Evolutionary conservation across 495 filamentous ascomycete species (phyloP).

Genomic region (Penicillium argentinense): DNA sequence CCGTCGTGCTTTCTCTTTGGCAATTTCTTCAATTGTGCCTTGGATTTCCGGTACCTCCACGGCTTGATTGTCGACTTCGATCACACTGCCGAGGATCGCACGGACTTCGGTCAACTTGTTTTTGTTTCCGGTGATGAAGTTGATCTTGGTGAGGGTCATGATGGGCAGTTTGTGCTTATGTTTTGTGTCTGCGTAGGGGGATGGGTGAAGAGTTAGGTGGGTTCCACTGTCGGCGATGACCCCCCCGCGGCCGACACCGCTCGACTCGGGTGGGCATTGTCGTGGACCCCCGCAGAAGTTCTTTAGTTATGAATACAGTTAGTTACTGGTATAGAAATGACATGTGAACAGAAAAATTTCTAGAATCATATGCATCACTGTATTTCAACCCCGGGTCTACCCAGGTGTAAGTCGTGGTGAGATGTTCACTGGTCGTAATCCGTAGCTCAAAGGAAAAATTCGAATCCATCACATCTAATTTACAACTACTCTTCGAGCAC

Average conservation of each 20-base stretch:
- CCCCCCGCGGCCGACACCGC: constrained; percentile 6
- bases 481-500: constrained; percentile 35
- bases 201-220: constrained; percentile 1
- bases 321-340: neutral
- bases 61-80: constrained; percentile 68
- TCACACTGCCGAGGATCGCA: constrained; percentile 74
- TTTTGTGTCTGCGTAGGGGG: neutral
- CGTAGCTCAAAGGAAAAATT: constrained; percentile 27
- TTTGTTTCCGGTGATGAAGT: constrained; percentile 96
- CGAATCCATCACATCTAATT: constrained; percentile 25
- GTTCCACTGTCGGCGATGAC: neutral
- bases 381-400: constrained; percentile 21
- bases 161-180: constrained; percentile 10
- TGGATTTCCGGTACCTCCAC: constrained; percentile 88
- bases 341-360: neutral
- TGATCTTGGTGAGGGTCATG: constrained; percentile 50
- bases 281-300: too few species aligned
- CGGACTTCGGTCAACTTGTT: constrained; percentile 89
- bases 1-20: constrained; percentile 77
- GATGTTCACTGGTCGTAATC: constrained; percentile 30
- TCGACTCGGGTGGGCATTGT: too few species aligned
- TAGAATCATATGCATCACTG: constrained; percentile 27
- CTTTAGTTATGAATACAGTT: too few species aligned
- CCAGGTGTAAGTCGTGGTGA: constrained; percentile 22
- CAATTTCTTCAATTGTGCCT: constrained; percentile 88